A percentile compares a stretch with the other conserved stretches of the same genome.
Conservation (phyloP, 1,139 yeast species). For the Waltiozyma sp. region DNA sequence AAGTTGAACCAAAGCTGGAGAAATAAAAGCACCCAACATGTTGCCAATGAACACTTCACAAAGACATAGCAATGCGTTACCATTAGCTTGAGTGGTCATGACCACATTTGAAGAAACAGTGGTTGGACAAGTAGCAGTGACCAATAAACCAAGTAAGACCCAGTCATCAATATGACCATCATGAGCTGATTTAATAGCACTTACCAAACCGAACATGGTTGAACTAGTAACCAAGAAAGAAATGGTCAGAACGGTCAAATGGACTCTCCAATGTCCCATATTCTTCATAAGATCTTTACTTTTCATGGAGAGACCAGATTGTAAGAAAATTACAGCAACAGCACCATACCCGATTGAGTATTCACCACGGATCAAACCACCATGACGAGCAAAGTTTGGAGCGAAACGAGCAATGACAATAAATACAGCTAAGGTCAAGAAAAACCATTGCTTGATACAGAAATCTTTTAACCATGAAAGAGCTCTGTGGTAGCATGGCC, state of each 20-base stretch:
- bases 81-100: constrained; percentile 79
- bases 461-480: constrained; percentile 9
- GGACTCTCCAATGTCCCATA: constrained; percentile 72
- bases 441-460: constrained; percentile 52
- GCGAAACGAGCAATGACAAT: constrained; percentile 66
- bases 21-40: constrained; percentile 71
- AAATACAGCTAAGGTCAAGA: constrained; percentile 56
- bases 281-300: constrained; percentile 49
- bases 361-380: constrained; percentile 65
- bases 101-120: constrained; percentile 86
- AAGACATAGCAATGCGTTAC: constrained; percentile 66
- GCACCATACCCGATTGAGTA: constrained; percentile 79
- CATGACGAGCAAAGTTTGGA: constrained; percentile 75
- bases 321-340: constrained; percentile 72
- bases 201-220: constrained; percentile 62
- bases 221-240: constrained; percentile 70
- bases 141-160: constrained; percentile 69
- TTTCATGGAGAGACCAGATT: constrained; percentile 70
- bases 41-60: constrained; percentile 85
- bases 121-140: constrained; percentile 82
- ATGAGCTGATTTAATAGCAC: constrained; percentile 52
- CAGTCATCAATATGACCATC: constrained; percentile 53
- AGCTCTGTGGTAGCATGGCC: too few species aligned
- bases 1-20: constrained; percentile 77
- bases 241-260: constrained; percentile 52